Evolutionary conservation across 805 yeast species (phyloP).

Genomic region (Myxozyma mucilagina): DNA sequence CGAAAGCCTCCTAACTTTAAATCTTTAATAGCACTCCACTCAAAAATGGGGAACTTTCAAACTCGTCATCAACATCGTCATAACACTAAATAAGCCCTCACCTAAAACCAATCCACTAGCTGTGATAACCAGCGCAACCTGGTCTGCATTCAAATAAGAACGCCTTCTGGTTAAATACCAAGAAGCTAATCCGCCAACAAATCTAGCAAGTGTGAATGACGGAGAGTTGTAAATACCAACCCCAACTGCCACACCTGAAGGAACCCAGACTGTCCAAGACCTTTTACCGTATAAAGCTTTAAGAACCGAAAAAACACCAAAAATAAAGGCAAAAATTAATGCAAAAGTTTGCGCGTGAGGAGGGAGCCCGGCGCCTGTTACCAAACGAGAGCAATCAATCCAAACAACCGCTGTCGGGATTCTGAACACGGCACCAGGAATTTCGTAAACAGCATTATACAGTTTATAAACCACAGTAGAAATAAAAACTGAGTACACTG

Average conservation of each 20-base stretch:
- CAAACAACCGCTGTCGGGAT: slow-evolving; percentile 95
- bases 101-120: slow-evolving; percentile 93
- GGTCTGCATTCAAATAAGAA: slow-evolving; percentile 32
- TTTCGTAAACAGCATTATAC: slow-evolving; percentile 77
- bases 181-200: slow-evolving; percentile 84
- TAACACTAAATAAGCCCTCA: slow-evolving; percentile 84
- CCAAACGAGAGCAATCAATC: slow-evolving; percentile 93
- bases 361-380: slow-evolving; percentile 88
- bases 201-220: slow-evolving; percentile 88
- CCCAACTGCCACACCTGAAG: slow-evolving; percentile 96
- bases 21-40: not conserved
- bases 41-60: slow-evolving; percentile 62
- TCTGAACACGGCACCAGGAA: slow-evolving; percentile 79
- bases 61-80: slow-evolving; percentile 76
- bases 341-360: slow-evolving; percentile 72
- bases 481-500: slow-evolving; percentile 75
- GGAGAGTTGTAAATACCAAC: slow-evolving; percentile 95
- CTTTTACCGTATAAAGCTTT: slow-evolving; percentile 39
- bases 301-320: slow-evolving; percentile 59
- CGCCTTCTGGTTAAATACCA: slow-evolving; percentile 21
- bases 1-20: not conserved
- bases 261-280: slow-evolving; percentile 54
- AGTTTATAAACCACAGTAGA: slow-evolving; percentile 80
- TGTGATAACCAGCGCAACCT: slow-evolving; percentile 77
- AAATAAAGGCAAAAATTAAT: slow-evolving; percentile 61